Conservation (phyloP, 139 green algal genomes). For the Micromonas pusilla region DNA sequence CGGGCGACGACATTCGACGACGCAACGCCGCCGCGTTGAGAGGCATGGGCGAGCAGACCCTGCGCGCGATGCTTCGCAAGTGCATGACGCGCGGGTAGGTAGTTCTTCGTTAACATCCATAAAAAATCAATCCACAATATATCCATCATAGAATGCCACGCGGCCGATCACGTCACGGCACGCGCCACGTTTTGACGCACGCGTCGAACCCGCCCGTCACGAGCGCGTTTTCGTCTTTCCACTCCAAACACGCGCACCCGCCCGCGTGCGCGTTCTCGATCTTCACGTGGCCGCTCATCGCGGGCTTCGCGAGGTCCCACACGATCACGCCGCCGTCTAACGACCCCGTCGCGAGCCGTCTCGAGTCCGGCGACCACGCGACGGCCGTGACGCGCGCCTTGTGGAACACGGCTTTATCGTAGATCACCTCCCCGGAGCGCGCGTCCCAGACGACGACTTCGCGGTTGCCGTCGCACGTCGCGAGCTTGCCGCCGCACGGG, state of each 20-base stretch:
- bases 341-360: neutral
- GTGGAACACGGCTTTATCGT: slow-evolving; percentile 33
- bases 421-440: slow-evolving; percentile 30
- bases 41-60: neutral
- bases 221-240: neutral
- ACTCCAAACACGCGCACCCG: neutral
- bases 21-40: neutral
- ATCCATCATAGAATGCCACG: too few relatives aligned
- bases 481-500: slow-evolving; percentile 34
- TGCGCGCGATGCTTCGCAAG: neutral
- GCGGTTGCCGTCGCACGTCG: slow-evolving; percentile 38
- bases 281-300: neutral
- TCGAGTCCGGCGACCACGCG: neutral
- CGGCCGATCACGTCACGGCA: too few relatives aligned
- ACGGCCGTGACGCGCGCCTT: neutral
- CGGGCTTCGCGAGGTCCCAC: neutral
- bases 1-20: neutral
- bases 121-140: too few relatives aligned
- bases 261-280: neutral
- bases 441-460: slow-evolving; percentile 44
- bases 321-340: neutral
- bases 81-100: too few relatives aligned
- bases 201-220: slow-evolving; percentile 4
- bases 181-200: neutral
- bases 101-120: too few relatives aligned